These are phyloP conservation scores for Populus hybrid DNA, from an alignment of 441 rosid species.

Conservation along the genomic window DNA sequence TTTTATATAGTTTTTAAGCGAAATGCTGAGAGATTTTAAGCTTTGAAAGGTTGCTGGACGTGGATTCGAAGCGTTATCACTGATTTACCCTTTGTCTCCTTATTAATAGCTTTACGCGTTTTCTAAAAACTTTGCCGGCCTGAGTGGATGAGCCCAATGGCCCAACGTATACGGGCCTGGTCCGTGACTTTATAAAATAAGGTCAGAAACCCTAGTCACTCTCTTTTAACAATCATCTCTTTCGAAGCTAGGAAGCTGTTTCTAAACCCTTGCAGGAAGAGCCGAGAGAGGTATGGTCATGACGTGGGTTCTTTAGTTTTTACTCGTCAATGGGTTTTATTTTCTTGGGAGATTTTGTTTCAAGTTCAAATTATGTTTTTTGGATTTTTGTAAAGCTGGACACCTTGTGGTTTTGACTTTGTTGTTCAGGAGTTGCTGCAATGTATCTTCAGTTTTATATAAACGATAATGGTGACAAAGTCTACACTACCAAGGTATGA, in stretches of 20 bases:
- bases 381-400: not conserved
- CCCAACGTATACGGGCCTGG: not conserved
- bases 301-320: not conserved
- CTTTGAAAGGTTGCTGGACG: conserved; percentile 24
- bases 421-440: not conserved
- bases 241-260: not conserved
- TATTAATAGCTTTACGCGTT: not conserved
- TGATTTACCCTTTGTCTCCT: conserved; percentile 8
- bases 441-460: conserved; percentile 98
- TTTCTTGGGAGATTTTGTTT: not conserved
- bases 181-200: not conserved
- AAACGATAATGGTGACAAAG: conserved; percentile 93
- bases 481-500: conserved; percentile 91
- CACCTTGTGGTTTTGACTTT: not conserved
- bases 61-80: conserved; percentile 24
- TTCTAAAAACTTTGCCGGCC: not conserved
- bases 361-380: not conserved
- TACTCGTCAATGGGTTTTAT: not conserved
- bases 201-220: not conserved
- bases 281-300: not conserved
- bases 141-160: not conserved
- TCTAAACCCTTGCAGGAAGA: not conserved
- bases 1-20: not conserved
- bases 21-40: not conserved
- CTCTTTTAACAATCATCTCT: not conserved